Conservation (phyloP, 352 stramenopile species). For the Pythium pyrilobum region DNA sequence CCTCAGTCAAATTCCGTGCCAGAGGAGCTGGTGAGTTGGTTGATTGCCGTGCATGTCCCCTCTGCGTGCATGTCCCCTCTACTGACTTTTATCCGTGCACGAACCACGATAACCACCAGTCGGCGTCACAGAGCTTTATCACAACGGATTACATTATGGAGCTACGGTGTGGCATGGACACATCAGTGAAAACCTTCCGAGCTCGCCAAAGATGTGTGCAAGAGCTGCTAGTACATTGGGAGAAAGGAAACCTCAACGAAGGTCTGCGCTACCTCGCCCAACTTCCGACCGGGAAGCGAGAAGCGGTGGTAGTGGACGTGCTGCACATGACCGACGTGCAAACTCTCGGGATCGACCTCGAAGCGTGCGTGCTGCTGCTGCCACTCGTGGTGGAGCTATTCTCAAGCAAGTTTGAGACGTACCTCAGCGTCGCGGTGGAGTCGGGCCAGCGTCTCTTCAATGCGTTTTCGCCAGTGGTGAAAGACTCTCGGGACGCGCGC, state of each 20-base stretch:
- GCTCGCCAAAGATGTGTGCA: conserved; percentile 64
- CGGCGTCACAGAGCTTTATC: conserved; percentile 16
- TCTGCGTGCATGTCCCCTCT: no score
- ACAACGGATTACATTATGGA: conserved; percentile 78
- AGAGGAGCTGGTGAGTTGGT: background rate
- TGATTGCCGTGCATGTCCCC: no score
- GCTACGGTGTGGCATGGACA: conserved; percentile 82
- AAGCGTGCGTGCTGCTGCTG: conserved; percentile 70
- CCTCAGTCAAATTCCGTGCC: background rate
- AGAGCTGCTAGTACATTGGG: conserved; percentile 63
- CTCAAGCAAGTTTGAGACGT: conserved; percentile 62
- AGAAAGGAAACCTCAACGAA: conserved; percentile 64
- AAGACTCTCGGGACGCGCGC: conserved; percentile 44
- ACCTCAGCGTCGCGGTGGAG: conserved; percentile 52
- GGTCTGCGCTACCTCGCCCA: conserved; percentile 60
- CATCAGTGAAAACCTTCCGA: conserved; percentile 67
- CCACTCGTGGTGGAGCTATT: conserved; percentile 69
- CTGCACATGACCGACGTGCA: conserved; percentile 59
- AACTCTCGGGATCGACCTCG: conserved; percentile 60
- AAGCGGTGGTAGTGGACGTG: conserved; percentile 69
- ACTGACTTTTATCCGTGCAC: no score
- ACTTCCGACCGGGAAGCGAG: conserved; percentile 61
- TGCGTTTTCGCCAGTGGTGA: conserved; percentile 70
- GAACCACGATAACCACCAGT: no score
- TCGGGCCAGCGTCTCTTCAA: conserved; percentile 61